These are phyloP conservation scores for Pichia nakasei DNA, from an alignment of 805 yeast species.

Conservation along the genomic window DNA sequence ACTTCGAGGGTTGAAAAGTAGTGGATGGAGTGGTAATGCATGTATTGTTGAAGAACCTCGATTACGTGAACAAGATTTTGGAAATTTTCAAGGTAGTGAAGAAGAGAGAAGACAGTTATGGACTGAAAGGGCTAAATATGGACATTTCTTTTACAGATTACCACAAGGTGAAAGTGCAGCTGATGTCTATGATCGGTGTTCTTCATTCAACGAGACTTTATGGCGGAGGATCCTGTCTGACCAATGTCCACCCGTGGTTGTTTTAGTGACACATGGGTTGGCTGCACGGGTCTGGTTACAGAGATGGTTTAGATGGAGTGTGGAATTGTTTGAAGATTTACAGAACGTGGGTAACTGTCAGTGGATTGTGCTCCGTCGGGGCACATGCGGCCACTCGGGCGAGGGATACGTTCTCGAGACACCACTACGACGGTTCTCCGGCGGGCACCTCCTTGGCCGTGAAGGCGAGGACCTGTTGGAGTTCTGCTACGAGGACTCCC, in stretches of 20 bases:
- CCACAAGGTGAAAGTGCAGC: conserved; percentile 96
- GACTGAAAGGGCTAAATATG: conserved; percentile 80
- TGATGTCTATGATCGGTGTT: conserved; percentile 85
- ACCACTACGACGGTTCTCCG: not conserved
- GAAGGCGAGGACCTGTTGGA: not conserved
- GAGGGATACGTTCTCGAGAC: conserved; percentile 17
- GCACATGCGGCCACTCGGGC: conserved; percentile 6
- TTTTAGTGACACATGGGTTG: conserved; percentile 86
- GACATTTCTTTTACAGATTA: conserved; percentile 80
- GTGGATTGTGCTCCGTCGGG: conserved; percentile 33
- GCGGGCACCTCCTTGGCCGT: not conserved
- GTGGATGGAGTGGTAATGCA: conserved; percentile 15
- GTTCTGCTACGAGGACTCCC: not conserved
- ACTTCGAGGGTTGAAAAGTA: conserved; percentile 35
- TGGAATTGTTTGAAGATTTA: conserved; percentile 77
- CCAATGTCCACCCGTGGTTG: conserved; percentile 70
- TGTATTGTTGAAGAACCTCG: conserved; percentile 77
- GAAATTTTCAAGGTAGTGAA: conserved; percentile 75
- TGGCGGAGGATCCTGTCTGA: conserved; percentile 68
- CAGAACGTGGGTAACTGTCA: conserved; percentile 81
- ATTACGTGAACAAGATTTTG: conserved; percentile 91
- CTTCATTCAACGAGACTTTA: conserved; percentile 81
- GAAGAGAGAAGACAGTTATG: conserved; percentile 75
- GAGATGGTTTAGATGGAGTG: conserved; percentile 94
- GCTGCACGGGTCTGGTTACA: conserved; percentile 89